Base-by-base conservation (phyloP, 2,329 filamentous ascomycete genomes). In the Alternaria arbusti region DNA sequence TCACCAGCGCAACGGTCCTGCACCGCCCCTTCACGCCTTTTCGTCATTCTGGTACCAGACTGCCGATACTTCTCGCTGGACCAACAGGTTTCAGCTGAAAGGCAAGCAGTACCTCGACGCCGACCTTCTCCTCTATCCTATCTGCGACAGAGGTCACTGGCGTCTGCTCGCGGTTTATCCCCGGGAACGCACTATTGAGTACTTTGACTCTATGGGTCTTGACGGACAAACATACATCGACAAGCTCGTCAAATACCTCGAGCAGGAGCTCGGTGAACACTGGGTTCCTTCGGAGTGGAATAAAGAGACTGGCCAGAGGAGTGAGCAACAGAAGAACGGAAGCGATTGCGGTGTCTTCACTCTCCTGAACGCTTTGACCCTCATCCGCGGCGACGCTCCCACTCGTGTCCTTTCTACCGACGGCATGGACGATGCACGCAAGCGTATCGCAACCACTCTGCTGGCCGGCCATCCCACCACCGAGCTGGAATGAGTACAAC, bases 311-410 rank as follows among this genome's bases (percentile, higher is more conserved):
- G 82, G 85, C 47, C 73, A 76, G 58, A 77, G 79, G 15, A 87
- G 86, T 36, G 85, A 67, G 5, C 52, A 57, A 3, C 91, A 94
- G 76, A 83, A 80, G 25, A 94, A 94, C 72, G 85, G 86, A 1
- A 88, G 86, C 73, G 92, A 94, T 75, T 94, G 92, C 69, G 92
- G 92, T n/a, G 87, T 93, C 4, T 92, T 93, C 75, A 87, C 90
- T 13, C 88, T 92, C 68, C 87, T 91, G 17, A 95, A 94, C 72
- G 89, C 87, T 15, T 85, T 93, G 51, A 91, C 88, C 59, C 71
- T 83, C 30, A 78, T 84, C 3, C 77, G 80, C 15, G 82, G 80
- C 1, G 71, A 81, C 12, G 76, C 81, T 7, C 75, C 78, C 7
- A 67, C 59, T 2, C 70, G 70, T 9, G 80, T 81, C 26, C 89